Base-by-base conservation (phyloP, 108 stramenopile species). In the Cyclotella cryptica region DNA sequence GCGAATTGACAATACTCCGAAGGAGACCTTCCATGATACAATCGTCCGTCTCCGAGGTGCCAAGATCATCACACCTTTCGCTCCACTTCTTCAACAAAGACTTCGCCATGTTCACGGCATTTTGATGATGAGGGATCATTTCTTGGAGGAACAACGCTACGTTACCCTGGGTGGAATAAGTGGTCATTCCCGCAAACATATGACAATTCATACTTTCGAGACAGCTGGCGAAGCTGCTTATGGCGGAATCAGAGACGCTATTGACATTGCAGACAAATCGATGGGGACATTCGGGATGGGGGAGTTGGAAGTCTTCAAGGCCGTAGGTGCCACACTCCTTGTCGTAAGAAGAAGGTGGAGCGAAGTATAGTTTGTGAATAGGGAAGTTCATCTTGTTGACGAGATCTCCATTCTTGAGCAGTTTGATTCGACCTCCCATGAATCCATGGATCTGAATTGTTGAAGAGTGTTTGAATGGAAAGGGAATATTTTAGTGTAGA, bases 71-170 rank as follows among this genome's bases (percentile, higher is more conserved):
- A 52, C 90, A 90, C 12, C 60, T 64, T 11, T 86, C 55, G 28
- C 71, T 72, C 35, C 70, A 71, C n/a, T 30, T 24, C 8, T 83
- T 81, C 28, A 96, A 67, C 24, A 96, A 71, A 9, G 86, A 59
- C 85, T 95, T 96, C 49, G 95, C 95, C 97, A 97, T 97, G 81
- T 96, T 97, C 45, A 96, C 90, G 12, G 96, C 97, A 67, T 97
- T 97, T 64, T 93, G 87, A 69, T 96, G 93, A 77, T 96, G 97
- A 12, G 97, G 94, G 49, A 97, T 97, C 96, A 96, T 97, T 73
- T 96, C 91, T 77, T 90, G 92, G 47, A 93, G 75, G 54, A 94
- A 94, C 27, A 91, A 58, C 19, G 81, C 86, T 11, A 77, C 52
- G 5, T 62, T 85, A 26, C 58, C 45, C 13, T 63, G 30, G n/a